Percentiles rank a stretch among this genome's conserved stretches.
Evolutionary conservation across 2,329 filamentous ascomycete genomes (phyloP).

Genomic region (Mariannaea elegans): DNA sequence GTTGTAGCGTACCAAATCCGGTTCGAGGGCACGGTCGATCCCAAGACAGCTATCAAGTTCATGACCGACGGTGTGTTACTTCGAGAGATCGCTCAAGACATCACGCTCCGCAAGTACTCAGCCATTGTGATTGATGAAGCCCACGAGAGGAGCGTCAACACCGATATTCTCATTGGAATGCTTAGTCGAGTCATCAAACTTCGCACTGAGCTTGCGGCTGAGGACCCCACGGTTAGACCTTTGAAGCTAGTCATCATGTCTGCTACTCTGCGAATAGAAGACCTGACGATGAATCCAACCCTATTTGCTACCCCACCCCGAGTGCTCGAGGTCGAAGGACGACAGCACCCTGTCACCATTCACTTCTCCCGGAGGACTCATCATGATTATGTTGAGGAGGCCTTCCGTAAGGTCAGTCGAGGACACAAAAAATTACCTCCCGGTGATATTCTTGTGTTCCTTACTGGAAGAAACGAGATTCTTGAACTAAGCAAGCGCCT

Average conservation of each 20-base stretch:
- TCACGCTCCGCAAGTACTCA: slow-evolving; percentile 88
- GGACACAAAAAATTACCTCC: slow-evolving; percentile 91
- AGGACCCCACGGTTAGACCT: slow-evolving; percentile 76
- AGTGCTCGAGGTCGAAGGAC: slow-evolving; percentile 87
- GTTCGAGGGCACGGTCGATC: slow-evolving; percentile 84
- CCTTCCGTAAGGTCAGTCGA: slow-evolving; percentile 84
- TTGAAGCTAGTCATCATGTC: slow-evolving; percentile 98
- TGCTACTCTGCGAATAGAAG: slow-evolving; percentile 88
- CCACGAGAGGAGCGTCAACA: slow-evolving; percentile 96
- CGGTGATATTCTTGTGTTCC: slow-evolving; percentile 90
- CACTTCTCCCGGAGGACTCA: slow-evolving; percentile 88
- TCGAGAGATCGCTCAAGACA: slow-evolving; percentile 89
- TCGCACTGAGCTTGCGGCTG: slow-evolving; percentile 75
- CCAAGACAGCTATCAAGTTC: slow-evolving; percentile 92
- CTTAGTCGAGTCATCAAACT: slow-evolving; percentile 91
- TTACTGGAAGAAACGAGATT: slow-evolving; percentile 95
- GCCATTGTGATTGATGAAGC: slow-evolving; percentile 96
- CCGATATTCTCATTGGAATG: slow-evolving; percentile 97
- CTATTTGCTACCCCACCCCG: slow-evolving; percentile 84
- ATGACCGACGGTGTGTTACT: slow-evolving; percentile 98
- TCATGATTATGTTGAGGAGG: slow-evolving; percentile 90
- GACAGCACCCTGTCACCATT: slow-evolving; percentile 88
- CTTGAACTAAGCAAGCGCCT: slow-evolving; percentile 81
- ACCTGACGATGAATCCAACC: slow-evolving; percentile 84
- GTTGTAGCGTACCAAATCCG: slow-evolving; percentile 93